Evolutionary conservation across 192 early-diverging fungal genomes (phyloP).

Genomic region (Linnemannia schmuckeri): DNA sequence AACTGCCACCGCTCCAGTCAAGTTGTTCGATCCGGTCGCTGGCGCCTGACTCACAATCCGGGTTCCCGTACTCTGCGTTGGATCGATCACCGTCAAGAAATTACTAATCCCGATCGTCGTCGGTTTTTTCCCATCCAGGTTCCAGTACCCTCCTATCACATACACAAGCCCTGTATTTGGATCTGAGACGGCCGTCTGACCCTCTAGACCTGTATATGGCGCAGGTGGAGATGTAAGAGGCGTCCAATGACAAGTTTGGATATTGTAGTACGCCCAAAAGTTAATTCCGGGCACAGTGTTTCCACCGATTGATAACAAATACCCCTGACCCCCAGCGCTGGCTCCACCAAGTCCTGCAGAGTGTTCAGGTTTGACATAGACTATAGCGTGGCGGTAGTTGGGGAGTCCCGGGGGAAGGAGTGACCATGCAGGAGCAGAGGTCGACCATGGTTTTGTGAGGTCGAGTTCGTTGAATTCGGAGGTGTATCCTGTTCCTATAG

Average conservation of each 20-base stretch:
- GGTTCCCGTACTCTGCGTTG: background rate
- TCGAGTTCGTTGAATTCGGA: conserved; percentile 21
- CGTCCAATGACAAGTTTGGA: background rate
- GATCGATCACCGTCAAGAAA: conserved; percentile 27
- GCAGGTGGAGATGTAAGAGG: background rate
- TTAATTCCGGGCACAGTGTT: background rate
- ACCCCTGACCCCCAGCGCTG: background rate
- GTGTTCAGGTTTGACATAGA: conserved; percentile 4
- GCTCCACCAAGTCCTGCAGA: background rate
- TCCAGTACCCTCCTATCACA: conserved; percentile 37
- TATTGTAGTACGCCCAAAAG: background rate
- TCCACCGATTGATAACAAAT: conserved; percentile 20
- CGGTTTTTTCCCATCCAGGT: background rate
- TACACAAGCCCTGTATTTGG: conserved; percentile 29
- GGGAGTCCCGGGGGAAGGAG: background rate
- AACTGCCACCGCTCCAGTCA: conserved; percentile 23
- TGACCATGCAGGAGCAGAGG: conserved; percentile 7
- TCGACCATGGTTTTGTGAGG: conserved; percentile 19
- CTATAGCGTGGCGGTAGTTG: conserved; percentile 26
- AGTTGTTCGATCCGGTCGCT: conserved; percentile 3
- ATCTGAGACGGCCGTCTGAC: conserved; percentile 17
- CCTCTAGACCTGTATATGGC: conserved; percentile 23
- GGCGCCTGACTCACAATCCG: background rate
- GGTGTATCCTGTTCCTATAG: background rate
- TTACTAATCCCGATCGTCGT: conserved; percentile 16